Percentiles rank a stretch among this genome's conserved stretches.
Evolutionary conservation across 2,329 filamentous ascomycete species (phyloP).

Genomic region (Aureobasidium mangrovei): DNA sequence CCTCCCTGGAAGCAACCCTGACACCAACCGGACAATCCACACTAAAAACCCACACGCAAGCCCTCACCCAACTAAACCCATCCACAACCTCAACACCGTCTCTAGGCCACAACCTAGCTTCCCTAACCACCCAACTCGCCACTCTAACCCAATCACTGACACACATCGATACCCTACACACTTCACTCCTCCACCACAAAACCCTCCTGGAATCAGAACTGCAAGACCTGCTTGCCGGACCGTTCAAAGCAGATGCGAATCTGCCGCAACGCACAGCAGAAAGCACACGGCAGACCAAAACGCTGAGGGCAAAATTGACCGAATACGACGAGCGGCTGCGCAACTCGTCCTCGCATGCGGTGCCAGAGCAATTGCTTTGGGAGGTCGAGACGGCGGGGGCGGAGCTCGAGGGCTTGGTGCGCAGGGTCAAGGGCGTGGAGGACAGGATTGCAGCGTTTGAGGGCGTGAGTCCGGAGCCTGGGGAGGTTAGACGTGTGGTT

Average conservation of each 20-base stretch:
- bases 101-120: no score
- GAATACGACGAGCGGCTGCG: constrained; percentile 46
- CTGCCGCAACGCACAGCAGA: constrained; percentile 65
- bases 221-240: constrained; percentile 19
- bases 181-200: constrained; percentile 18
- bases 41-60: not conserved
- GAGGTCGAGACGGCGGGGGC: constrained; percentile 52
- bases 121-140: no score
- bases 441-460: constrained; percentile 56
- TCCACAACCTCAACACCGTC: no score
- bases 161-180: constrained; percentile 20
- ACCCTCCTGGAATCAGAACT: constrained; percentile 20
- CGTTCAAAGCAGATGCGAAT: constrained; percentile 41
- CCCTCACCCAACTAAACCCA: no score
- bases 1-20: not conserved
- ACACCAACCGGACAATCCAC: not conserved
- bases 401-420: constrained; percentile 48
- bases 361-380: constrained; percentile 45
- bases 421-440: constrained; percentile 52
- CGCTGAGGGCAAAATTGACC: constrained; percentile 55
- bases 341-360: constrained; percentile 17
- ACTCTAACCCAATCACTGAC: not conserved
- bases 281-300: constrained; percentile 60
- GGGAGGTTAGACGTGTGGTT: constrained; percentile 61
- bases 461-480: constrained; percentile 61